Evolutionary conservation across 164 flowering plant species (phyloP), one percentile per base, ranked within the genome.

Genomic region (Akebia trifoliata): DNA sequence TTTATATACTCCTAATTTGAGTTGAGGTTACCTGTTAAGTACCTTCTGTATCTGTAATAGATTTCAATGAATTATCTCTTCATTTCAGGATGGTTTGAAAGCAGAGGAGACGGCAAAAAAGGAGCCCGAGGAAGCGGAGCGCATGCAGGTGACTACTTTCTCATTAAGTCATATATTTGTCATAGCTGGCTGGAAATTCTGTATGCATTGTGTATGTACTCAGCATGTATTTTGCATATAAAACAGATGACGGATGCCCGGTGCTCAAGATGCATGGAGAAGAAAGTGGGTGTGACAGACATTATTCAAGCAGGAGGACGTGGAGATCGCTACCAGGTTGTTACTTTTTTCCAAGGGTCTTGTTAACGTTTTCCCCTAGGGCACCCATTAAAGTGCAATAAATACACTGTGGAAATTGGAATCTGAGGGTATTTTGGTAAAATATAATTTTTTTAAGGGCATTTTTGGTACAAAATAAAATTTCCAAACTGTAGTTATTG

Each of bases 201-300:
- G 1, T 50, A 0, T 50, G 4, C 1, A n/a, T 37, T 36, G 6
- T 22, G 36, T 46, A 15, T 36, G 17, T 45, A 8, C 35, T 57
- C 29, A 29, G 25, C 11, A 50, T 56, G 39, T 59, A 24, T 39
- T 52, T 72, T 29, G 51, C 18, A 25, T 54, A 20, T 63, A 59
- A 45, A 44, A 38, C 84, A 90, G 97, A 93, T 93, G 96, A 93
- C 97, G 0, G 96, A 87, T 84, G 94, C 90, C 64, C 78, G 84
- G 7, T 93, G 99, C 74, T 62, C 66, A 60, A 83, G 92, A 78
- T 93, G 97, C 81, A 60, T 4, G 11, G 87, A 83, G 74, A 76
- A 68, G 54, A 85, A 87, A 80, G 97, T 84, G 17, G 86, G 85
- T n/a, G 55, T 93, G 17, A 70, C 72, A 32, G 95, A 90, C 57